phyloP scores from a whole-genome alignment of 2,329 filamentous ascomycete genomes.

The Didymellaceae sp. region DNA sequence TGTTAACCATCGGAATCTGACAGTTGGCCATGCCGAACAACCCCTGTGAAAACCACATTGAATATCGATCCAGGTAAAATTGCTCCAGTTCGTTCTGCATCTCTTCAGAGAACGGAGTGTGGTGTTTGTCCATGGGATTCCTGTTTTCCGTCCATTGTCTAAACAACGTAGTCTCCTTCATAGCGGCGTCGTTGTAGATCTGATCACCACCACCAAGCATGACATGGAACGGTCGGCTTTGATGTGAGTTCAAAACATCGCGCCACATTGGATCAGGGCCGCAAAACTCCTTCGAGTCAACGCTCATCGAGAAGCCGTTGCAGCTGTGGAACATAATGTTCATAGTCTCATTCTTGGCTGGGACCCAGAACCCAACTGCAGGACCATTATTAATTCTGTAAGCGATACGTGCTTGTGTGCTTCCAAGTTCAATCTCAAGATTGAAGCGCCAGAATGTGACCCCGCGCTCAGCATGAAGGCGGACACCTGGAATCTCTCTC shows the following conservation, averaged over 20 bases:
- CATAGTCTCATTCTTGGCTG: conserved; percentile 83
- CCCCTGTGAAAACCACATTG: conserved; percentile 95
- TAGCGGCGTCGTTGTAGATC: conserved; percentile 90
- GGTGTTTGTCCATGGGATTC: conserved; percentile 80
- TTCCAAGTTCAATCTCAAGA: conserved; percentile 84
- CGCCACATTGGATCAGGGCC: conserved; percentile 97
- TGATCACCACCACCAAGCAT: conserved; percentile 98
- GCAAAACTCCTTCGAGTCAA: conserved; percentile 79
- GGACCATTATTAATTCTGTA: conserved; percentile 96
- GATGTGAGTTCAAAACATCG: conserved; percentile 91
- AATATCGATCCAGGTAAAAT: conserved; percentile 88
- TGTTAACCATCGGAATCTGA: conserved; percentile 98
- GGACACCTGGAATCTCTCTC: conserved; percentile 80
- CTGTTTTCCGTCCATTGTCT: conserved; percentile 83
- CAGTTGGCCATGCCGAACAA: conserved; percentile 90
- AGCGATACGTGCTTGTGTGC: conserved; percentile 82
- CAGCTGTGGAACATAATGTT: conserved; percentile 99
- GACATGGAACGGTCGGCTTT: conserved; percentile 91
- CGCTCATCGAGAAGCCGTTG: conserved; percentile 88
- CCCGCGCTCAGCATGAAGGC: conserved; percentile 83
- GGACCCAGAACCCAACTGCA: conserved; percentile 92
- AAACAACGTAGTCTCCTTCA: conserved; percentile 77
- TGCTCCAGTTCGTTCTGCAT: conserved; percentile 88
- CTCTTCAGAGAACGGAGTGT: conserved; percentile 75
- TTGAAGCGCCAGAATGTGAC: conserved; percentile 98